A percentile compares a stretch with the other conserved stretches of the same genome.
Evolutionary conservation across 2,329 filamentous ascomycete species (phyloP).

Genomic region (Penicillium vulpinum): DNA sequence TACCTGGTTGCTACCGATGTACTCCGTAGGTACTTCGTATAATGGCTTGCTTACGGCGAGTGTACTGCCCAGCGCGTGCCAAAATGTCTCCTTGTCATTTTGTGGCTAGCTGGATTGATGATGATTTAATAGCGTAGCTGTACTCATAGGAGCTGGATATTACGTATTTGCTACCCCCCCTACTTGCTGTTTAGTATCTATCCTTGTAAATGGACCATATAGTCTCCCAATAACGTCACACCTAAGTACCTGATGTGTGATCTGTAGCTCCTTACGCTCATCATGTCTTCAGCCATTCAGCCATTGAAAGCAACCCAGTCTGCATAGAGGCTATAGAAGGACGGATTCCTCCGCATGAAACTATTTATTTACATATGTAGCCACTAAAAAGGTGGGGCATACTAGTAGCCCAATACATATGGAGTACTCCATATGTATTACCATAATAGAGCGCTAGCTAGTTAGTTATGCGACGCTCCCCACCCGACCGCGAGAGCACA

Average conservation of each 20-base stretch:
- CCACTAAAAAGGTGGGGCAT: not conserved
- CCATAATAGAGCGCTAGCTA: not conserved
- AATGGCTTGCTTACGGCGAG: not conserved
- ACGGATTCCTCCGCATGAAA: too few species aligned
- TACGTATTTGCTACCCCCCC: not conserved
- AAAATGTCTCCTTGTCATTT: too few species aligned
- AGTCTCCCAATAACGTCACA: not conserved
- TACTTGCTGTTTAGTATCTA: not conserved
- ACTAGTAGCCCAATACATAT: not conserved
- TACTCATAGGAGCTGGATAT: not conserved
- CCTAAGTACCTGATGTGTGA: not conserved
- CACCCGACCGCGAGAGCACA: not conserved
- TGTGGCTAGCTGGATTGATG: not conserved
- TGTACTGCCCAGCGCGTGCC: not conserved
- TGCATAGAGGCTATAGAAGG: too few species aligned
- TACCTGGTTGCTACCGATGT: not conserved
- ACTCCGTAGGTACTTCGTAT: not conserved
- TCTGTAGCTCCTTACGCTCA: not conserved
- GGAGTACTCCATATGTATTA: not conserved
- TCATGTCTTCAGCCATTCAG: not conserved
- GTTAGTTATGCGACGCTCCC: not conserved
- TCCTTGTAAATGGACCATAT: not conserved
- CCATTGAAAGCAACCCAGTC: not conserved
- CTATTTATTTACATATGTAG: not conserved
- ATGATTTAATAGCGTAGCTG: not conserved